Percentiles rank a stretch among this genome's conserved stretches.
Conservation (phyloP, 139 green algal genomes). For the Chlamydomonas sp. region DNA sequence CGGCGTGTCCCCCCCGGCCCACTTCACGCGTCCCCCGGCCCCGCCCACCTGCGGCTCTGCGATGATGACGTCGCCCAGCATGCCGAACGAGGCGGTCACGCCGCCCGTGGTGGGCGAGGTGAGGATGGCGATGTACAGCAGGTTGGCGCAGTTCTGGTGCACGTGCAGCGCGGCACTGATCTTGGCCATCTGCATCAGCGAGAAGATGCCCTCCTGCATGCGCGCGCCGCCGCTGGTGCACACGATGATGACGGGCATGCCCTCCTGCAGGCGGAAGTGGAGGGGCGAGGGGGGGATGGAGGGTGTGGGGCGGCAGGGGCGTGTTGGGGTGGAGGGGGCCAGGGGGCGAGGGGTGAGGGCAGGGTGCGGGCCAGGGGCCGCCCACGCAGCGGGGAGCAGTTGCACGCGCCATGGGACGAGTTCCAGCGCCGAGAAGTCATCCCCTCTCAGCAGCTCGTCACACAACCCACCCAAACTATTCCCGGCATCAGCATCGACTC, state of each 20-base stretch:
- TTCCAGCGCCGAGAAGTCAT: too few species aligned
- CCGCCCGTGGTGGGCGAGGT: conserved; percentile 70
- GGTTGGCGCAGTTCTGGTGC: conserved; percentile 72
- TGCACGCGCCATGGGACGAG: too few species aligned
- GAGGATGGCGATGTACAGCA: conserved; percentile 72
- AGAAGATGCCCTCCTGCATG: conserved; percentile 84
- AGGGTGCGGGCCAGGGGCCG: too few species aligned
- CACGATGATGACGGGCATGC: conserved; percentile 66
- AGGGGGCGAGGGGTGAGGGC: too few species aligned
- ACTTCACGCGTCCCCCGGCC: not conserved
- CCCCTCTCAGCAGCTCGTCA: too few species aligned
- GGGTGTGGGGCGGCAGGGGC: too few species aligned
- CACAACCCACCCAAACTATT: too few species aligned
- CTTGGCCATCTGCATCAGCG: conserved; percentile 73
- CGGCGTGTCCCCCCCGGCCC: not conserved
- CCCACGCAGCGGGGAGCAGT: too few species aligned
- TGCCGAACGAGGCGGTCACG: conserved; percentile 70
- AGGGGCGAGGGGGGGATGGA: too few species aligned
- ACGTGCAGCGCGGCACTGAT: conserved; percentile 69
- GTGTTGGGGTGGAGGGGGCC: too few species aligned
- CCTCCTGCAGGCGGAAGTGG: conserved; percentile 50
- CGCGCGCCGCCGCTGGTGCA: conserved; percentile 70
- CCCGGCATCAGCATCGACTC: too few species aligned
- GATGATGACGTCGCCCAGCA: conserved; percentile 75
- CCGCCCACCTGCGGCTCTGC: conserved; percentile 59